Base-by-base conservation (phyloP, 208 protist species). In the Acanthamoeba lenticulata region DNA sequence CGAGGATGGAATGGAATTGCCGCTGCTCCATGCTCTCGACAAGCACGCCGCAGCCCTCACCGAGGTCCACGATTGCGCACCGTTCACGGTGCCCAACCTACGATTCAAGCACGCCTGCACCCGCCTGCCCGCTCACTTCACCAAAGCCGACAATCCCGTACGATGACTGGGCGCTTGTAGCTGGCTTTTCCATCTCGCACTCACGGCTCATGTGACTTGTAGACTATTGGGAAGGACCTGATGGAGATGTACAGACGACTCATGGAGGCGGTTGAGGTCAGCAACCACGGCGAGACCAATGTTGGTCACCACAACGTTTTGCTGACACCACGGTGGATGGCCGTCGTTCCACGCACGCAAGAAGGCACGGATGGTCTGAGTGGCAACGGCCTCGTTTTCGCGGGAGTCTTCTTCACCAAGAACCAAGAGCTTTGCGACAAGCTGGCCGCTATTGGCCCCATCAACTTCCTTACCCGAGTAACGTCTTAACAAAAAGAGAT, bases 281-380 rank as follows among this genome's bases (percentile, higher is more conserved):
- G 49, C 2, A 49, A 32, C 45, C 9, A 19, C 67, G 9, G 67
- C 9, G 7, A 45, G 29, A 24, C 6, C n/a, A 24, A 79, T 1
- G 15, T n/a, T 21, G 36, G 74, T 5, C 77, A 60, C 40, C 83
- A 90, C 83, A 90, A 90, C 83, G 83, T 90, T 19, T 32, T 90
- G 83, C 45, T 90, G 9, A 34, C 83, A 4, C 45, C 45, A 24
- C 29, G 55, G 34, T 90, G 83, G 83, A 90, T 90, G 83, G 3
- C 67, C 7, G 83, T 90, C 0, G 83, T 90, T 7, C 83, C 83
- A 7, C 83, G 83, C 45, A 60, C 45, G 83, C 83, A 36, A 21
- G 83, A 90, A 49, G 83, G 55, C 32, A 69, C 38, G 44, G 83
- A 90, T 1, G 83, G 83, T 3, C 32, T 90, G 29, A 69, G 52